Base-by-base conservation (phyloP, 202 grass and related monocot genomes). In the Eragrostis tef region DNA sequence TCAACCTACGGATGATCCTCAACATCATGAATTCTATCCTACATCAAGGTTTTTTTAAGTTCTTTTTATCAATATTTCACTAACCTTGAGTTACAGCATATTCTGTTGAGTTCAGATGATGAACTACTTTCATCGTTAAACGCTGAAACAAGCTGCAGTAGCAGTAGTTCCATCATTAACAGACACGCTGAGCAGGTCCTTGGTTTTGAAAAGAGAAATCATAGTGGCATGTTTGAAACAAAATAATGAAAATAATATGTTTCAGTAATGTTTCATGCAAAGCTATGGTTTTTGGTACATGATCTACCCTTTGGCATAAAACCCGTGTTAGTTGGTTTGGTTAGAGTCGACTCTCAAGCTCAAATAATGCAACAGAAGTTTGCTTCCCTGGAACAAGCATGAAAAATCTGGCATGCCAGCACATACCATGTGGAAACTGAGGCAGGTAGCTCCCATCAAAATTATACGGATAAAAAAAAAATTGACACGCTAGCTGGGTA, bases 381-480 rank as follows among this genome's bases (percentile, higher is more conserved):
- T 58, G 20, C n/a, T 58, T 58, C 54, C 3, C 29, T 43, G 10
- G 5, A 56, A 52, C 21, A 54, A 8, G 16, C 70, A 34, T 13
- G 44, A 45, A 79, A 72, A 85, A 46, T 46, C 19, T 10, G n/a
- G 11, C 49, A 12, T 8, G 41, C 6, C 5, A 2, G 39, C 20
- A 51, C n/a, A 76, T 15, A 71, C 12, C 74, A 83, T 2, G 11
- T 67, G 19, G 73, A 78, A 79, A 67, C 67, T 21, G 67, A 29
- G 9, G 4, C 0, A 39, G 26, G 13, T 34, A 71, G 25, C 0
- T 72, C 10, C 10, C 43, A 79, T 66, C 50, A 63, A 86, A 62
- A 67, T 46, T 79, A 21, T 82, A 78, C 43, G 6, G 44, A 48
- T 74, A 61, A 21, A 85, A 45, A 14, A 56, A 1, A 19, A 65